Conservation (phyloP, 2,329 filamentous ascomycete genomes). For the Trichoderma citrinoviride region DNA sequence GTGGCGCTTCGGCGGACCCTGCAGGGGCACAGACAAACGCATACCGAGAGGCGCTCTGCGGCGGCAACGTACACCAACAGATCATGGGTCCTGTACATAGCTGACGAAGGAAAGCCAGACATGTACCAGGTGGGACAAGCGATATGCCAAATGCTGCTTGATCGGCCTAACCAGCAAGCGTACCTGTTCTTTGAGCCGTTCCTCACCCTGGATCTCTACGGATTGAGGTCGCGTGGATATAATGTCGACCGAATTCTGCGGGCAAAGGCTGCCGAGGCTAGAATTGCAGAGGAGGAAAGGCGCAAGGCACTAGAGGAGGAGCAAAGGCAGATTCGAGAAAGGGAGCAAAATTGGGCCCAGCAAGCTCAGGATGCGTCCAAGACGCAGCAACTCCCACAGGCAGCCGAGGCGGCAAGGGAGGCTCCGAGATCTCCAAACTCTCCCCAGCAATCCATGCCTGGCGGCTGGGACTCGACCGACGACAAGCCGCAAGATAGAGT, state of each 20-base stretch:
- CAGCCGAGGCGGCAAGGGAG: conserved; percentile 40
- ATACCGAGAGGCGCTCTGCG: conserved; percentile 73
- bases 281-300: conserved; percentile 79
- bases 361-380: conserved; percentile 29
- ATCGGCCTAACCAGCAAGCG: conserved; percentile 81
- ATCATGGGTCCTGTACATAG: conserved; percentile 72
- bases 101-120: conserved; percentile 65
- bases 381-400: conserved; percentile 29
- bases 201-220: conserved; percentile 77
- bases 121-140: conserved; percentile 91
- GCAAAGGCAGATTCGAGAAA: conserved; percentile 61
- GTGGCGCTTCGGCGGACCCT: conserved; percentile 77
- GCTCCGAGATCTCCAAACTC: conserved; percentile 43
- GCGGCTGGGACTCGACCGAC: conserved; percentile 69
- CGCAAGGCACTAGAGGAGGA: conserved; percentile 73
- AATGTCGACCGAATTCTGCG: conserved; percentile 94
- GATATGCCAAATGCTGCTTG: conserved; percentile 75
- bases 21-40: conserved; percentile 64
- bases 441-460: conserved; percentile 61
- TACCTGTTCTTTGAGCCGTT: conserved; percentile 90
- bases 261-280: conserved; percentile 81
- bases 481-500: conserved; percentile 36
- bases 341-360: conserved; percentile 45
- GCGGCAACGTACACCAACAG: conserved; percentile 56
- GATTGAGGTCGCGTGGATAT: conserved; percentile 83